A percentile compares a stretch with the other conserved stretches of the same genome.
Conservation (phyloP, 179 eudicot species). For the Beta lomatogona region DNA sequence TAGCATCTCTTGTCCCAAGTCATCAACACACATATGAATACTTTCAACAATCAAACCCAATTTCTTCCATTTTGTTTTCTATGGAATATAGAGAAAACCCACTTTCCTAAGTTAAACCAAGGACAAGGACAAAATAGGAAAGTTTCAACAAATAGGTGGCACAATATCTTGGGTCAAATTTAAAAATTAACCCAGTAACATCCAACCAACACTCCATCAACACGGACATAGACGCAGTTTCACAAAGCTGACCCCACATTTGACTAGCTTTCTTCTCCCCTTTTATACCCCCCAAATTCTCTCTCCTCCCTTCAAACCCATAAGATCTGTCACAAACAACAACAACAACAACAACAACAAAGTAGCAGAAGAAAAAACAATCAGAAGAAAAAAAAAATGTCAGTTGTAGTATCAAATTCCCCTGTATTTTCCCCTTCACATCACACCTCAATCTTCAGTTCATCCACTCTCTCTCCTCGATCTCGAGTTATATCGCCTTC, state of each 20-base stretch:
- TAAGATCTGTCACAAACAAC: neutral
- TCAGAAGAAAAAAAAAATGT: constrained; percentile 36
- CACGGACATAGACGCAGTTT: constrained; percentile 21
- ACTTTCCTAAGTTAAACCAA: neutral
- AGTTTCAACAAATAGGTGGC: neutral
- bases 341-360: neutral
- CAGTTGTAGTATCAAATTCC: constrained; percentile 73
- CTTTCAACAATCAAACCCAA: neutral
- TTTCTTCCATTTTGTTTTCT: neutral
- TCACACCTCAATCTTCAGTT: constrained; percentile 32
- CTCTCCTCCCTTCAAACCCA: neutral
- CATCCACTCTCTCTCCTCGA: constrained; percentile 32
- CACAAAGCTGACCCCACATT: constrained; percentile 25
- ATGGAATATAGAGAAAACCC: neutral
- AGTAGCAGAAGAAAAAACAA: neutral
- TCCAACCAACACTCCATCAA: constrained; percentile 8
- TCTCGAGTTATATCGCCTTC: constrained; percentile 20
- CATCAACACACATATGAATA: too few relatives aligned
- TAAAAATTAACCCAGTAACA: neutral
- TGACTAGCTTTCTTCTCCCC: constrained; percentile 1
- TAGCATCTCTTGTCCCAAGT: too few relatives aligned
- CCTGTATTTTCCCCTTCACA: constrained; percentile 74
- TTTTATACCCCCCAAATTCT: constrained; percentile 4
- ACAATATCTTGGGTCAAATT: constrained; percentile 6
- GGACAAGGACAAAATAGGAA: neutral